A percentile compares a stretch with the other conserved stretches of the same genome.
Evolutionary conservation across 2,329 filamentous ascomycete genomes (phyloP).

Genomic region (Diaporthe vaccinii): DNA sequence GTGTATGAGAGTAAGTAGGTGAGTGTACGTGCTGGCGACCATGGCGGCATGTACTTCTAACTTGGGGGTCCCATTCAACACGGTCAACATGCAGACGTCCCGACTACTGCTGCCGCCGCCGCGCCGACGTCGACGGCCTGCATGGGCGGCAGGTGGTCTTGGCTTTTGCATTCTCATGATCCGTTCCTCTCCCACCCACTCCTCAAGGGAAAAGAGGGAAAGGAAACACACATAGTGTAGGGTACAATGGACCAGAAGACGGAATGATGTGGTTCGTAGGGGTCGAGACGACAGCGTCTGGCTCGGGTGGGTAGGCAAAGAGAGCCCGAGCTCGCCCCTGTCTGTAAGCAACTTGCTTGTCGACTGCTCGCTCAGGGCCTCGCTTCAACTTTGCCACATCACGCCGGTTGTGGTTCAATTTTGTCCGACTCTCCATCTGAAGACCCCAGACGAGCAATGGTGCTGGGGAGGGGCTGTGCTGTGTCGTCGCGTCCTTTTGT

Average conservation of each 20-base stretch:
- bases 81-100: neutral
- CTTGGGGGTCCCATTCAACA: neutral
- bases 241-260: neutral
- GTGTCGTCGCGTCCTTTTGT: neutral
- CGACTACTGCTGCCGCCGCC: neutral
- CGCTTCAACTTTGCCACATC: neutral
- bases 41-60: neutral
- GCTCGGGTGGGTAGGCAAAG: too few relatives aligned
- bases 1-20: neutral
- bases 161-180: too few relatives aligned
- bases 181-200: neutral
- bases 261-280: neutral
- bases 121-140: neutral
- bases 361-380: neutral
- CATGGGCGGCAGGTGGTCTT: neutral
- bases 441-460: neutral
- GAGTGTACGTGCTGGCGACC: neutral
- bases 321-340: neutral
- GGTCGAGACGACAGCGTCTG: neutral
- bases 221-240: too few relatives aligned
- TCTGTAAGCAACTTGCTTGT: neutral
- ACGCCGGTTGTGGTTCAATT: neutral
- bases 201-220: neutral
- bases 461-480: neutral
- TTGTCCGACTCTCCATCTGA: neutral